Evolutionary conservation across 1,284 basidiomycete species (phyloP).

Genomic region (Cystobasidiaceae sp.): DNA sequence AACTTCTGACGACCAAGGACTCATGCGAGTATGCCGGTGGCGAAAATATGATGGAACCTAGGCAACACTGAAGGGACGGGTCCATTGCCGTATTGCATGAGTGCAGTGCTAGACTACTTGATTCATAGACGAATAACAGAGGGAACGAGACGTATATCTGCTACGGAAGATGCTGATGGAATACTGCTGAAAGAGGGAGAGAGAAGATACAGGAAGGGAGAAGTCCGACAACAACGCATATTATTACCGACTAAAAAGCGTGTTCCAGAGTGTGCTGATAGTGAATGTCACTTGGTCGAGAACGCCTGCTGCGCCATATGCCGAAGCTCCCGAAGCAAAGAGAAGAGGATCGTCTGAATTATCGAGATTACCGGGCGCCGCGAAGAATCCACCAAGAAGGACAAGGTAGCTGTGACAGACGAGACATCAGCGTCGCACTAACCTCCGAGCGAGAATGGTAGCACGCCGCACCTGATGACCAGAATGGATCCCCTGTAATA

Average conservation of each 20-base stretch:
- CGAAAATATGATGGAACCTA: too few species aligned
- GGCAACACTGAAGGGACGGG: too few species aligned
- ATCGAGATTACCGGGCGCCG: slow-evolving; percentile 23
- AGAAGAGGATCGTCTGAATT: slow-evolving; percentile 23
- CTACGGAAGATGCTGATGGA: neutral
- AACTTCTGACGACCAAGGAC: too few species aligned
- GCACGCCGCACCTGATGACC: slow-evolving; percentile 64
- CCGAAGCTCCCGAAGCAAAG: slow-evolving; percentile 54
- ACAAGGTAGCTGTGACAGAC: slow-evolving; percentile 61
- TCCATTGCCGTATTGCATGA: too few species aligned
- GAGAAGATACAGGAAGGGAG: neutral
- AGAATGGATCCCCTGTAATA: slow-evolving; percentile 92
- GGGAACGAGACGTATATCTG: neutral
- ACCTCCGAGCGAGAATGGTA: neutral
- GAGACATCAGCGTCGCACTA: neutral
- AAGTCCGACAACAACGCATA: neutral
- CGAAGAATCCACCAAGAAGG: slow-evolving; percentile 63
- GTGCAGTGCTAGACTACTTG: too few species aligned
- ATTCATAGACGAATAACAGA: too few species aligned
- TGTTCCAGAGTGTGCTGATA: slow-evolving; percentile 9
- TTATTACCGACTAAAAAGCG: slow-evolving; percentile 17
- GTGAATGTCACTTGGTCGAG: neutral
- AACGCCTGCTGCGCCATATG: neutral
- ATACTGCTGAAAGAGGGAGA: too few species aligned
- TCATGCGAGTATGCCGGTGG: too few species aligned